Evolutionary conservation across 352 stramenopile genomes (phyloP).

Genomic region (Phytopythium montanum): DNA sequence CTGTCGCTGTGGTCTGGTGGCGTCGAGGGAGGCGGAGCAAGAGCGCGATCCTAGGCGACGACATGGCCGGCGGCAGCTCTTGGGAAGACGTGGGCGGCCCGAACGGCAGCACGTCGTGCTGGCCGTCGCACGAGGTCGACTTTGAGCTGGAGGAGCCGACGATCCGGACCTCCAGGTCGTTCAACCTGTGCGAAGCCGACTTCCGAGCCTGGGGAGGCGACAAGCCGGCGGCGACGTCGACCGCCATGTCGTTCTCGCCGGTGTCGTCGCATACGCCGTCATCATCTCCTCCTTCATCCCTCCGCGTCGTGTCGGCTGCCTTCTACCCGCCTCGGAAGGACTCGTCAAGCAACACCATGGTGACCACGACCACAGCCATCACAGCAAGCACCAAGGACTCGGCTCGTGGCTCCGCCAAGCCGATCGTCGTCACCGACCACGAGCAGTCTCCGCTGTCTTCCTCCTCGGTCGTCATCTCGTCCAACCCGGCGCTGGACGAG

Average conservation of each 20-base stretch:
- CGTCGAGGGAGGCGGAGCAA: conserved; percentile 12
- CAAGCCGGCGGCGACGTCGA: neutral
- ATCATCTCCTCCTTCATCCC: neutral
- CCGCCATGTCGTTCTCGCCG: conserved; percentile 1
- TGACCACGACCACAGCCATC: neutral
- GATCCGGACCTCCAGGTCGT: neutral
- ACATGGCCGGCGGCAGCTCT: neutral
- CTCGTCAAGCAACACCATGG: neutral
- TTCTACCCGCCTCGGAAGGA: neutral
- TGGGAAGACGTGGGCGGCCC: neutral
- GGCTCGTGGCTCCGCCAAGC: neutral
- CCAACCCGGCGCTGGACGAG: neutral
- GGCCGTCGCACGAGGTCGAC: conserved; percentile 16
- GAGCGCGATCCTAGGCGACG: conserved; percentile 16
- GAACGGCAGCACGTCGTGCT: neutral
- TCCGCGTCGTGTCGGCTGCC: neutral
- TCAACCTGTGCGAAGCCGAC: neutral
- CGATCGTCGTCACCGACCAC: neutral
- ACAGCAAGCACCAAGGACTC: neutral
- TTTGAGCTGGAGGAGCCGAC: conserved; percentile 19
- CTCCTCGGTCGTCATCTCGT: neutral
- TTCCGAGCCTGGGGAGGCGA: neutral
- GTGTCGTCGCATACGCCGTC: neutral
- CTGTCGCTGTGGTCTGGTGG: conserved; percentile 14
- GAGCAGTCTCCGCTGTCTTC: neutral